Evolutionary conservation across 2,329 filamentous ascomycete genomes (phyloP).

Genomic region (Daldinia eschscholtzii): DNA sequence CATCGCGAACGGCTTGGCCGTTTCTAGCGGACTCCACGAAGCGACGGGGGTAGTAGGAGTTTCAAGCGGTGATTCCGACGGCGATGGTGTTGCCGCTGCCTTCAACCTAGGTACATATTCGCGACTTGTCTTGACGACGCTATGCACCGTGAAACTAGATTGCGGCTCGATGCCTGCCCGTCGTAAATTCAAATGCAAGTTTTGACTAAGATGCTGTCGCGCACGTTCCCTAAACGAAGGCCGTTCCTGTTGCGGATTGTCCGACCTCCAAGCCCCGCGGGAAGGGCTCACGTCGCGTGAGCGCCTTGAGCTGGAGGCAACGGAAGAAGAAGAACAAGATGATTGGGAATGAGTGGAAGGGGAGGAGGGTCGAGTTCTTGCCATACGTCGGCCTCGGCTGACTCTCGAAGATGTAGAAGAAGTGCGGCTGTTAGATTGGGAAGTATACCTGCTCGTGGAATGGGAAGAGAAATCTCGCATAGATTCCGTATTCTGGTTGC

Average conservation of each 20-base stretch:
- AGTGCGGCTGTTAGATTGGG: background rate
- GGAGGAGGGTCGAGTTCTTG: background rate
- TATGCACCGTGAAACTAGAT: constrained; percentile 39
- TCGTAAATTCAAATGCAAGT: constrained; percentile 33
- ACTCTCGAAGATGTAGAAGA: background rate
- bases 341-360: background rate
- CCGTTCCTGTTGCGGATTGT: constrained; percentile 29
- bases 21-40: background rate
- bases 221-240: constrained; percentile 39
- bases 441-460: background rate
- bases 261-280: constrained; percentile 36
- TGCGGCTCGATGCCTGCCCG: constrained; percentile 29
- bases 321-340: background rate
- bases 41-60: background rate
- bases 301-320: background rate
- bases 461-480: background rate
- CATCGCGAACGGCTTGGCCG: background rate
- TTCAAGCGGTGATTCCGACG: background rate
- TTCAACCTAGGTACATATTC: constrained; percentile 15
- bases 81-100: background rate
- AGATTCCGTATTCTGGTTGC: background rate
- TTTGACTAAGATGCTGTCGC: constrained; percentile 14
- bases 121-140: constrained; percentile 29
- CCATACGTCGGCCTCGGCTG: constrained; percentile 4
- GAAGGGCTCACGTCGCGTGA: constrained; percentile 22